Percentiles rank a stretch among this genome's conserved stretches.
phyloP scores from a whole-genome alignment of 768 basidiomycete genomes.

The Aureoboletus auriporus region DNA sequence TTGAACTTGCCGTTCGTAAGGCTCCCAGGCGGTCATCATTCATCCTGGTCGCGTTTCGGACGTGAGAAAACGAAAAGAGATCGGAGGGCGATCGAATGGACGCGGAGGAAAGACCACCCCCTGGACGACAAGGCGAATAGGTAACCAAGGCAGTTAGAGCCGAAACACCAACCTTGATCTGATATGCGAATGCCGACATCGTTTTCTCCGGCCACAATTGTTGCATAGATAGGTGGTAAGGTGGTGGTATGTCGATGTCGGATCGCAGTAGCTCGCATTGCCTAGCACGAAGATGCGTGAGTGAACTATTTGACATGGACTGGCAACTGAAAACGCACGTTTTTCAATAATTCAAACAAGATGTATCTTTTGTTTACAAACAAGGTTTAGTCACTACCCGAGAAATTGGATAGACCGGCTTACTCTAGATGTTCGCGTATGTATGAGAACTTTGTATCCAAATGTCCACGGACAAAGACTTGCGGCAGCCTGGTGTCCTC shows the following conservation, averaged over 20 bases:
- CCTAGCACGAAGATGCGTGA: conserved; percentile 35
- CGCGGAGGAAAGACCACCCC: conserved; percentile 62
- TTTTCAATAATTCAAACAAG: conserved; percentile 86
- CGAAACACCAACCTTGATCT: conserved; percentile 65
- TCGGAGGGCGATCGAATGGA: conserved; percentile 65
- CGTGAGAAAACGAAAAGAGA: conserved; percentile 86
- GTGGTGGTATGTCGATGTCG: conserved; percentile 40
- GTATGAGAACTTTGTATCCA: conserved; percentile 70
- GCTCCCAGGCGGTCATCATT: conserved; percentile 65
- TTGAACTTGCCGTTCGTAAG: conserved; percentile 56
- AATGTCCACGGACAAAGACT: conserved; percentile 69
- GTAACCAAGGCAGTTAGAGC: conserved; percentile 2
- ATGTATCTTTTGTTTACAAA: conserved; percentile 59
- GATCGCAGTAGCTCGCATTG: conserved; percentile 64
- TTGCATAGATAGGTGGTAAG: conserved; percentile 66
- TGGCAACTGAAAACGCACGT: conserved; percentile 47
- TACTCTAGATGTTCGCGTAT: conserved; percentile 86
- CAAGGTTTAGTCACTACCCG: background rate
- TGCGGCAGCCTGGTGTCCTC: conserved; percentile 48
- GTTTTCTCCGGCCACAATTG: conserved; percentile 70
- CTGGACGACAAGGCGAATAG: conserved; percentile 31
- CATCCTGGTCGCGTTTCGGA: conserved; percentile 70
- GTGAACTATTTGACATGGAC: background rate
- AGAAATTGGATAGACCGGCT: conserved; percentile 19
- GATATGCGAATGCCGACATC: conserved; percentile 82